phyloP scores from a whole-genome alignment of 1,284 basidiomycete genomes.

The Ganoderma boninense region DNA sequence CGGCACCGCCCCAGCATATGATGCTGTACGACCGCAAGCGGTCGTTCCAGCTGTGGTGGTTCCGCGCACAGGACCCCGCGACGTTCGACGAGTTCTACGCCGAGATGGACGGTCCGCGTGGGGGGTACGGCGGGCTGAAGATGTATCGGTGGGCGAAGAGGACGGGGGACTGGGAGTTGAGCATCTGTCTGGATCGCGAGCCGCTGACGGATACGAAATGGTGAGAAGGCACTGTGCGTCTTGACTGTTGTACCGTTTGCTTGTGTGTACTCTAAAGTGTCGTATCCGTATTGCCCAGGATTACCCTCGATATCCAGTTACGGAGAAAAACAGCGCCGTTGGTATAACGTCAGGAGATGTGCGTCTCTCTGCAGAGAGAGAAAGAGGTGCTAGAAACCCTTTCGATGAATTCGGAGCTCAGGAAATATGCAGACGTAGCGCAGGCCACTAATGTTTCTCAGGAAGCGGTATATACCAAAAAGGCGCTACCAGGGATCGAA shows the following conservation, averaged over 20 bases:
- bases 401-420: slow-evolving; percentile 18
- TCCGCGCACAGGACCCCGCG: slow-evolving; percentile 19
- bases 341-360: slow-evolving; percentile 26
- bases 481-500: slow-evolving; percentile 30
- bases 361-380: slow-evolving; percentile 15
- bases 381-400: slow-evolving; percentile 19
- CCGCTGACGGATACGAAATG: slow-evolving; percentile 33
- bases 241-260: neutral
- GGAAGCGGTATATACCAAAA: neutral
- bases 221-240: slow-evolving; percentile 16
- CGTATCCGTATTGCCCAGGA: neutral
- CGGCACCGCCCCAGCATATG: slow-evolving; percentile 30
- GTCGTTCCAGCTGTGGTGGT: slow-evolving; percentile 45
- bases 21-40: slow-evolving; percentile 51
- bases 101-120: slow-evolving; percentile 32
- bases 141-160: slow-evolving; percentile 45
- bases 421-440: neutral
- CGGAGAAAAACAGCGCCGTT: slow-evolving; percentile 15
- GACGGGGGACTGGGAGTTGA: slow-evolving; percentile 39
- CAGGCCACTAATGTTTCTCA: no score
- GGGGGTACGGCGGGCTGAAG: slow-evolving; percentile 36
- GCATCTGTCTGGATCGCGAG: slow-evolving; percentile 38
- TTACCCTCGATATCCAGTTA: neutral
- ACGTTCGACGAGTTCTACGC: slow-evolving; percentile 30
- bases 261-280: neutral